Evolutionary conservation across 2,329 filamentous ascomycete species (phyloP), one percentile per base, ranked within the genome.

Genomic region (Periconia macrospinosa): DNA sequence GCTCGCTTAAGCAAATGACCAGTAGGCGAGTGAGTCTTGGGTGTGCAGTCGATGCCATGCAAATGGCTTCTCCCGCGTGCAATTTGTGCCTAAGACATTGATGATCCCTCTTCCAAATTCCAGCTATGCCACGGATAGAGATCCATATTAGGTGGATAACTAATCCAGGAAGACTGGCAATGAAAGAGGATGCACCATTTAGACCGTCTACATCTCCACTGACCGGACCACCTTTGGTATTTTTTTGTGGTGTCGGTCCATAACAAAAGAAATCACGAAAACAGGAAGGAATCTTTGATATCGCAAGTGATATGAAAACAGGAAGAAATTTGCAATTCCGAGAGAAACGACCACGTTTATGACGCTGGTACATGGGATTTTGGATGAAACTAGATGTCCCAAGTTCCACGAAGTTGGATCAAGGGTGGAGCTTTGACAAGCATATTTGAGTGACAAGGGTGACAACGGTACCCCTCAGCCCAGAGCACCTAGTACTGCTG

Each of bases 301-400:
- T 69, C 57, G 67, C 66, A 65, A 53, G 49, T 59, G 57, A 60
- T 58, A 54, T 63, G 62, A 30, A 43, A 63, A 65, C 61, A 67
- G 53, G 67, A 63, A 45, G n/a, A 68, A 69, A 69, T 68, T 73
- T 62, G 68, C 59, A 73, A 73, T 73, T 69, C 68, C 65, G 63
- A 37, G 60, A 60, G 55, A 56, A 68, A 60, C 63, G 61, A 66
- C 63, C 69, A 72, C 63, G 71, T 68, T 27, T 72, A 73, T 72
- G 69, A 73, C 64, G 71, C 69, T 73, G 69, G 66, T 70, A 70
- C 66, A 72, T 59, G 59, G 52, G 62, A 57, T 59, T 59, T 67
- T 73, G 73, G 66, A 63, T 74, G 73, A 69, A 73, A 69, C 62
- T 67, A 61, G 53, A 59, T 53, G 11, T 49, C 8, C 23, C 23